Conservation (phyloP, 2,329 filamentous ascomycete genomes). For the Ilyonectria robusta region DNA sequence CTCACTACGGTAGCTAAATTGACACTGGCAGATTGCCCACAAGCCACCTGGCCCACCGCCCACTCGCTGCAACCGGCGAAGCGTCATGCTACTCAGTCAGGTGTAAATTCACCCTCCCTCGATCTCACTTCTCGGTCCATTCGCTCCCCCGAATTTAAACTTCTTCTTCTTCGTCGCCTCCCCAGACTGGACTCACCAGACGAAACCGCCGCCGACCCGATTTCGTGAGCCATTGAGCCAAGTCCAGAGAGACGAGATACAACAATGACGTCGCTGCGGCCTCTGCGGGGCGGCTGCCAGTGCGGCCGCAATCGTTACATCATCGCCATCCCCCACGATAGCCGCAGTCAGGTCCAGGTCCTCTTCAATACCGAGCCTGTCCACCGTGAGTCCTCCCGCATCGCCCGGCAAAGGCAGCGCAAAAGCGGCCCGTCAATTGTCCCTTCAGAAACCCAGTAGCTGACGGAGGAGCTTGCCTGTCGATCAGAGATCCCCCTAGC, state of each 20-base stretch:
- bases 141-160: not conserved
- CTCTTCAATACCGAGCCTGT: conserved; percentile 80
- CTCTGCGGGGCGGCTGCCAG: conserved; percentile 82
- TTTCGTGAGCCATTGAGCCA: conserved; percentile 3
- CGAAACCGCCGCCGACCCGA: not conserved
- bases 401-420: not conserved
- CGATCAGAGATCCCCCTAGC: conserved; percentile 74
- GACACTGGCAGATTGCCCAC: conserved; percentile 41
- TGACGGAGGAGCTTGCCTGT: conserved; percentile 28
- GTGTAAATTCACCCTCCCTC: conserved; percentile 22
- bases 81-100: conserved; percentile 14
- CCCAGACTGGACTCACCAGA: not conserved
- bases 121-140: conserved; percentile 18
- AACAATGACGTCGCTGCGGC: conserved; percentile 64
- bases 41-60: conserved; percentile 6
- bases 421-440: conserved; percentile 8
- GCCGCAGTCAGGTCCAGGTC: conserved; percentile 72
- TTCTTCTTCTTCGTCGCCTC: not conserved
- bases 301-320: conserved; percentile 90
- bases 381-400: conserved; percentile 74
- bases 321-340: conserved; percentile 75
- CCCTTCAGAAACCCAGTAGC: not conserved
- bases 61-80: conserved; percentile 21
- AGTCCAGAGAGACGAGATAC: conserved; percentile 6
- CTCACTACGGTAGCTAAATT: conserved; percentile 29